A percentile compares a stretch with the other conserved stretches of the same genome.
Evolutionary conservation across 768 basidiomycete genomes (phyloP).

Genomic region (Pleurotus salmoneostramineus): DNA sequence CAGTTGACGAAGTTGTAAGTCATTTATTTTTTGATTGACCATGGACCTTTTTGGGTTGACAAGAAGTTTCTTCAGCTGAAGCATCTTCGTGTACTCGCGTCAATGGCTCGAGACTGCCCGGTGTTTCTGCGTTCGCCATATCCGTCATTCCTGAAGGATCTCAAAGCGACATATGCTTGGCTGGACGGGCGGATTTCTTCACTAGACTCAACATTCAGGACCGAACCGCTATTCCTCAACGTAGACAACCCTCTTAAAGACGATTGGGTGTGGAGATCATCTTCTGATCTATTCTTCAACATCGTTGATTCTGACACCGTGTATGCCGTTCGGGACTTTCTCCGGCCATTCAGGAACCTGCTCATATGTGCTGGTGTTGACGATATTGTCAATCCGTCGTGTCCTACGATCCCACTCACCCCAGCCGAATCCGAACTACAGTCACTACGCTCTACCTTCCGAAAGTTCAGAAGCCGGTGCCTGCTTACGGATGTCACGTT

Average conservation of each 20-base stretch:
- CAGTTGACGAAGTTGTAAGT: constrained; percentile 39
- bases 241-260: constrained; percentile 32
- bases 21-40: not conserved
- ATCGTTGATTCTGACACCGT: constrained; percentile 21
- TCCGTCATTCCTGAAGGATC: constrained; percentile 27
- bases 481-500: constrained; percentile 21
- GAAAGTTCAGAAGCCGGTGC: constrained; percentile 13
- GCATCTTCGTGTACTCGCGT: constrained; percentile 32
- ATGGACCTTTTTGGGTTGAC: not conserved
- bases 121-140: constrained; percentile 19
- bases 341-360: constrained; percentile 14
- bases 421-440: constrained; percentile 15
- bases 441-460: constrained; percentile 13
- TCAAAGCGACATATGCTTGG: constrained; percentile 40
- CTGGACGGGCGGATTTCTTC: constrained; percentile 26
- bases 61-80: constrained; percentile 24
- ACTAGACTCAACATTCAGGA: constrained; percentile 15
- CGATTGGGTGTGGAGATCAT: constrained; percentile 35
- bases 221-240: constrained; percentile 39
- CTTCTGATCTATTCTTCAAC: constrained; percentile 34
- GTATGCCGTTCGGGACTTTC: constrained; percentile 14
- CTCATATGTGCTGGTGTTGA: constrained; percentile 15
- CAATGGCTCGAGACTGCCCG: constrained; percentile 17
- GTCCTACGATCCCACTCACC: constrained; percentile 13
- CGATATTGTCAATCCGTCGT: constrained; percentile 13